Evolutionary conservation across 257 asterid genomes (phyloP), one percentile per base, ranked within the genome.

Genomic region (Plantago elongata): DNA sequence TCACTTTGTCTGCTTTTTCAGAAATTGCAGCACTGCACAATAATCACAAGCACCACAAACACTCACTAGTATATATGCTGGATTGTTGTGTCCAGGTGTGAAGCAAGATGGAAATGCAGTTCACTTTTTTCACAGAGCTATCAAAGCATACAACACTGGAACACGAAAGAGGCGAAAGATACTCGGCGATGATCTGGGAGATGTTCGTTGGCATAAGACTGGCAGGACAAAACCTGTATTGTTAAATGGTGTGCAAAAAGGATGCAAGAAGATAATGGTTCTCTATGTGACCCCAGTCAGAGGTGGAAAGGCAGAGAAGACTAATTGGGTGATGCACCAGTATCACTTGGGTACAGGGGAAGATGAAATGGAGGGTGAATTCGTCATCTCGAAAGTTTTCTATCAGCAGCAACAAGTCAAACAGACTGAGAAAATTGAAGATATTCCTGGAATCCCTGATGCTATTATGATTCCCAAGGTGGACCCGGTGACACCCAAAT

Each of bases 281-380:
- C 82, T 93, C 6, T 93, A 93, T 56, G 62, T 87, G 18, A 81
- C 81, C 79, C 79, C 95, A 0, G 84, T 56, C 30, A 78, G 62
- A 72, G 96, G 97, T 37, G 97, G 94, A 40, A 89, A 85, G 67
- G 67, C 99, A 0, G 99, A 89, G 77, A 93, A 93, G 78, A 89
- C 99, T 15, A 85, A 79, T 75, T 89, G 97, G 99, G 99, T 93
- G 57, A 93, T 93, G 99, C 99, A 93, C 67, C 99, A 89, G 58
- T 93, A 93, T 75, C 99, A 93, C 74, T 65, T 93, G 13, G 99
- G 99, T 17, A 85, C 86, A 0, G 84, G 80, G 17, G 99, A 93
- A 66, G 99, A 93, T 47, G 99, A 93, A 72, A 80, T 30, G 51
- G 99, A 93, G 55, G 94, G 99, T 13, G 87, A 93, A 43, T 89